Conservation (phyloP, 2,329 filamentous ascomycete genomes). For the Sphaerostilbella broomeana region DNA sequence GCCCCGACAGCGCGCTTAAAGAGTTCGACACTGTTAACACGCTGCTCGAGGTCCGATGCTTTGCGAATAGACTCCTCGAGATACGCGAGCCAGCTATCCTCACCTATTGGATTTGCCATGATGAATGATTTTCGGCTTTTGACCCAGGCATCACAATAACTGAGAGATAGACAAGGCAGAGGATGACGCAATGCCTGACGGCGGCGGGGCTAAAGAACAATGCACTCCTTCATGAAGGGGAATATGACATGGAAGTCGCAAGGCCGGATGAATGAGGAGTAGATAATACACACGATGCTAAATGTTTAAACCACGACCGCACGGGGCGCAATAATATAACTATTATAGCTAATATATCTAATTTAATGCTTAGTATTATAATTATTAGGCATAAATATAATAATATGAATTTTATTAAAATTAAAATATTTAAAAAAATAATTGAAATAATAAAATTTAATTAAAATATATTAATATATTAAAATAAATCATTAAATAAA, state of each 20-base stretch:
- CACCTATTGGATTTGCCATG: slow-evolving; percentile 58
- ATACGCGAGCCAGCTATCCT: slow-evolving; percentile 71
- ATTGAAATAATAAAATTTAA: too few species aligned
- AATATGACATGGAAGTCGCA: not conserved
- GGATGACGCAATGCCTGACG: not conserved
- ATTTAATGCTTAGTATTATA: too few species aligned
- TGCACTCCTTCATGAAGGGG: not conserved
- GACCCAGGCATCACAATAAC: slow-evolving; percentile 20
- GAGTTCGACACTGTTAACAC: slow-evolving; percentile 63
- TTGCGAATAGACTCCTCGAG: slow-evolving; percentile 62
- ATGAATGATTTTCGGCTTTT: slow-evolving; percentile 18
- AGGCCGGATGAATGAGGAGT: not conserved
- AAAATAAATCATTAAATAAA: too few species aligned
- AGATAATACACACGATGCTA: too few species aligned
- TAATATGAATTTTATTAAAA: too few species aligned
- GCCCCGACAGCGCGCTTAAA: slow-evolving; percentile 63
- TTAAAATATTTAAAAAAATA: too few species aligned
- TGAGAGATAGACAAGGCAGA: not conserved
- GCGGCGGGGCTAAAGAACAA: not conserved
- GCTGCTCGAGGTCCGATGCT: slow-evolving; percentile 57
- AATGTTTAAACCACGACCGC: too few species aligned
- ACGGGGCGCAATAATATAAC: too few species aligned
- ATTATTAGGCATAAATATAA: too few species aligned
- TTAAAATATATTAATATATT: too few species aligned
- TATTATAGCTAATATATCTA: too few species aligned